These are phyloP conservation scores for Chlorella vulgaris DNA, from an alignment of 139 green algal species.

Conservation along the genomic window DNA sequence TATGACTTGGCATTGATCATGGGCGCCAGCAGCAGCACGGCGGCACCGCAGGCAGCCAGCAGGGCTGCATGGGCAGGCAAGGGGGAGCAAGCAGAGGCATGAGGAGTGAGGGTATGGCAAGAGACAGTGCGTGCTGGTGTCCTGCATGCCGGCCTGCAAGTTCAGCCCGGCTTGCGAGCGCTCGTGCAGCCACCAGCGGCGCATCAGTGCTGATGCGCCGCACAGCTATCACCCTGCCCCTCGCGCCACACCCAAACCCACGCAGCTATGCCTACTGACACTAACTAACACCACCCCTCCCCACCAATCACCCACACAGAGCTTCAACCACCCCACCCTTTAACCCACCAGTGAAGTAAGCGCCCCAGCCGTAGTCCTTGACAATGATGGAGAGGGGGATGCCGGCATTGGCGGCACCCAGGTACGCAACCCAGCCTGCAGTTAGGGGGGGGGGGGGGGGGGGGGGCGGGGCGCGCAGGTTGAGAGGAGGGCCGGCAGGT, in stretches of 20 bases:
- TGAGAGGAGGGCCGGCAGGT: not conserved
- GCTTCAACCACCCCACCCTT: not conserved
- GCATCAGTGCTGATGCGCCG: no score
- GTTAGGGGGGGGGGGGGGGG: not conserved
- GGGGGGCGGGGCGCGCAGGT: not conserved
- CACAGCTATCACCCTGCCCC: no score
- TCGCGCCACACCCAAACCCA: no score
- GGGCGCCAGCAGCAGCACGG: conserved; percentile 87
- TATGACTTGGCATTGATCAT: conserved; percentile 89
- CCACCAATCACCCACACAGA: not conserved
- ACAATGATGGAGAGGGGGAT: conserved; percentile 96
- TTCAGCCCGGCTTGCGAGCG: not conserved
- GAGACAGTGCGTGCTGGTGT: not conserved
- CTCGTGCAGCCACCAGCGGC: no score
- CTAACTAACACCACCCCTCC: not conserved
- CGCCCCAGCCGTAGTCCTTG: conserved; percentile 88
- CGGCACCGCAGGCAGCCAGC: conserved; percentile 76
- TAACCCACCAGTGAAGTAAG: conserved; percentile 76
- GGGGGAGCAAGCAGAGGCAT: not conserved
- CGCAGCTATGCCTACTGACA: no score
- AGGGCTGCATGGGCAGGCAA: conserved; percentile 58
- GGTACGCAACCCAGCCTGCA: conserved; percentile 74
- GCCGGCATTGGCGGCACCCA: conserved; percentile 82
- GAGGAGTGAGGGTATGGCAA: not conserved
- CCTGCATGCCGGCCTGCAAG: not conserved